Conservation (phyloP, 306 rosid species). For the Rosa chinensis region DNA sequence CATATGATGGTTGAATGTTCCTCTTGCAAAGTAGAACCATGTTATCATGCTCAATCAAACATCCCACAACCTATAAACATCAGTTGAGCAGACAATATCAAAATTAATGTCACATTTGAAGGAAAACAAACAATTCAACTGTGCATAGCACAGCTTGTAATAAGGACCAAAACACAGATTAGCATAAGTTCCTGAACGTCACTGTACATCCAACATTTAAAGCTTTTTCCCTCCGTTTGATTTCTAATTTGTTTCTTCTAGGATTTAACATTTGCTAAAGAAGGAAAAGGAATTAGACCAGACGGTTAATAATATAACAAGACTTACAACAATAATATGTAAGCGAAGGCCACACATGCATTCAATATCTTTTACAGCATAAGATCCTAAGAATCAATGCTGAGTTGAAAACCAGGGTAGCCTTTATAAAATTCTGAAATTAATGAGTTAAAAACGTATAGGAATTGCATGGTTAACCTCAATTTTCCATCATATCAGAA, state of each 20-base stretch:
- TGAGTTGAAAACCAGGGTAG: not conserved
- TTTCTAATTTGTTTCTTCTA: not conserved
- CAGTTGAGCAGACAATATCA: constrained; percentile 24
- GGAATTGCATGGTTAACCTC: not conserved
- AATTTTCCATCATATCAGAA: not conserved
- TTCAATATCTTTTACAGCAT: not conserved
- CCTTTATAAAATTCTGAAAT: not conserved
- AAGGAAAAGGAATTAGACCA: not conserved
- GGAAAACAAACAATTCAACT: constrained; percentile 14
- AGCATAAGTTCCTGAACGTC: constrained; percentile 13
- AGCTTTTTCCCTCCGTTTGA: not conserved
- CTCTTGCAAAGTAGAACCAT: constrained; percentile 96
- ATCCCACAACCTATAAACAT: constrained; percentile 78
- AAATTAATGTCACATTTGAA: constrained; percentile 24
- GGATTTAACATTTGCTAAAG: not conserved
- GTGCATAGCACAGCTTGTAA: not conserved
- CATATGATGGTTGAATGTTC: constrained; percentile 89
- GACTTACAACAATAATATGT: not conserved
- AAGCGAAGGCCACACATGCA: not conserved
- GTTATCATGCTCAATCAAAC: constrained; percentile 80
- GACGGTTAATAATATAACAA: not conserved
- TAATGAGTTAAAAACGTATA: not conserved
- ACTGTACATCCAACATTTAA: constrained; percentile 2
- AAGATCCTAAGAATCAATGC: not conserved
- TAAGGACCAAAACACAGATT: constrained; percentile 15